A percentile compares a stretch with the other conserved stretches of the same genome.
Conservation (phyloP, 768 basidiomycete genomes). For the Solioccasus polychromus region DNA sequence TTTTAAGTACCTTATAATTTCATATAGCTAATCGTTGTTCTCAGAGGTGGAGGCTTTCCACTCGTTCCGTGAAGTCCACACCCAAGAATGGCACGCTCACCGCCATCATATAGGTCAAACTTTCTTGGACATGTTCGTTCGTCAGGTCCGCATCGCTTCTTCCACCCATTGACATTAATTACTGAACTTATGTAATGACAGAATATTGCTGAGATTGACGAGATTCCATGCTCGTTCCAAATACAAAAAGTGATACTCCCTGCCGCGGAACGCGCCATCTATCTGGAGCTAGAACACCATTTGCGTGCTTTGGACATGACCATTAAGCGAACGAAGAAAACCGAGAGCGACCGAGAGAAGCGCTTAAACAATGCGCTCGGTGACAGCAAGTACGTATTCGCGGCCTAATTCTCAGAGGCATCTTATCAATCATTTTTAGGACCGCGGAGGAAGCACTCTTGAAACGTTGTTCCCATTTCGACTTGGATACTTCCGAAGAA, state of each 20-base stretch:
- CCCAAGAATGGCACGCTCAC: slow-evolving; percentile 87
- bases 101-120: slow-evolving; percentile 78
- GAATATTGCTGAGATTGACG: slow-evolving; percentile 96
- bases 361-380: slow-evolving; percentile 86
- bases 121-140: slow-evolving; percentile 79
- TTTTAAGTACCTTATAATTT: slow-evolving; percentile 1
- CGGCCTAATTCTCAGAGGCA: neutral
- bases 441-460: slow-evolving; percentile 90
- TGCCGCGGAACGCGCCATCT: slow-evolving; percentile 91
- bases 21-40: slow-evolving; percentile 16
- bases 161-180: slow-evolving; percentile 3
- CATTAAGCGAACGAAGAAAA: slow-evolving; percentile 62
- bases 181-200: slow-evolving; percentile 32
- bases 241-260: slow-evolving; percentile 70
- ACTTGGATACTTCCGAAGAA: slow-evolving; percentile 58
- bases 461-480: slow-evolving; percentile 95
- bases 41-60: slow-evolving; percentile 90
- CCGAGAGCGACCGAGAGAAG: slow-evolving; percentile 78
- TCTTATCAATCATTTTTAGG: slow-evolving; percentile 36
- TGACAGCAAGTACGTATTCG: slow-evolving; percentile 65
- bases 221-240: slow-evolving; percentile 77
- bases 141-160: slow-evolving; percentile 55
- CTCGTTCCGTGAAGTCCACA: slow-evolving; percentile 93
- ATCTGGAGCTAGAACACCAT: slow-evolving; percentile 92
- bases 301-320: slow-evolving; percentile 87